These are phyloP conservation scores for Neofusicoccum laricinum DNA, from an alignment of 2,329 filamentous ascomycete genomes.

Conservation along the genomic window DNA sequence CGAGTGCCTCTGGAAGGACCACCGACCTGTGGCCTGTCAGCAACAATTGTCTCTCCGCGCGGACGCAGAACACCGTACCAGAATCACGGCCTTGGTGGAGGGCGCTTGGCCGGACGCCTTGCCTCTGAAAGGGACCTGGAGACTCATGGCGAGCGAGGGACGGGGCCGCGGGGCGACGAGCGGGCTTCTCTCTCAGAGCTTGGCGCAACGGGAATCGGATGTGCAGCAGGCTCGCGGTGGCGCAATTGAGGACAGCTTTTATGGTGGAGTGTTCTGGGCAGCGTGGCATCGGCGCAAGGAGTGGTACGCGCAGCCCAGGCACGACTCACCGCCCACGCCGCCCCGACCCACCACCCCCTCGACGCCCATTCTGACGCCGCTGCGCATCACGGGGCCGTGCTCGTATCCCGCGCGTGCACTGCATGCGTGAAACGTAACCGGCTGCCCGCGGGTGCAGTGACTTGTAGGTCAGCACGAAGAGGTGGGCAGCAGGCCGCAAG, in stretches of 20 bases:
- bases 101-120: constrained; percentile 24
- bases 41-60: constrained; percentile 12
- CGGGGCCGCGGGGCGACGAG: not conserved
- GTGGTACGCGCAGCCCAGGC: constrained; percentile 12
- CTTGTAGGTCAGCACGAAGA: no score
- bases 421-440: not conserved
- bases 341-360: not conserved
- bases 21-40: constrained; percentile 66
- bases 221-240: not conserved
- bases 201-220: not conserved
- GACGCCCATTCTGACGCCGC: not conserved
- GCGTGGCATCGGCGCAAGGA: constrained; percentile 17
- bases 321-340: constrained; percentile 6
- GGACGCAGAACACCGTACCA: constrained; percentile 55
- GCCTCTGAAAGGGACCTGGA: constrained; percentile 16
- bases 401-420: not conserved
- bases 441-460: not conserved
- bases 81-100: constrained; percentile 88
- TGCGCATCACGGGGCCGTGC: constrained; percentile 6
- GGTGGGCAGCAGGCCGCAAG: no score
- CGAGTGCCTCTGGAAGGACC: constrained; percentile 93
- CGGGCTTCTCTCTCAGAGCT: not conserved
- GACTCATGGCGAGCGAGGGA: constrained; percentile 13
- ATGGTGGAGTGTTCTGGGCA: constrained; percentile 10
- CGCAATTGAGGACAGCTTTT: constrained; percentile 17